Base-by-base conservation (phyloP, 2,329 filamentous ascomycete species). In the Trichophyton benhamiae region DNA sequence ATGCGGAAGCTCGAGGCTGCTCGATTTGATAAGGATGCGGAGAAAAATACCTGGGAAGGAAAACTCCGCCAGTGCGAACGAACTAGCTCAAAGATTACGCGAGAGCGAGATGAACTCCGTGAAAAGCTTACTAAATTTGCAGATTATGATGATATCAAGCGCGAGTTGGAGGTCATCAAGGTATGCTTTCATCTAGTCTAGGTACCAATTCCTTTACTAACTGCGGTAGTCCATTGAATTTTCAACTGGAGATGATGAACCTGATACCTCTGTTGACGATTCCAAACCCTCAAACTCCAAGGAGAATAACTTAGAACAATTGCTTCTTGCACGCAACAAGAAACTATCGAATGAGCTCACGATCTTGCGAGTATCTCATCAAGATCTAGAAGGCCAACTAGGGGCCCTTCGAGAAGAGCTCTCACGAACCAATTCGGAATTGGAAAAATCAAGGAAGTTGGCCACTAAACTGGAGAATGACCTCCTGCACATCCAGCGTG, bases 91-190 rank as follows among this genome's bases (percentile, higher is more conserved):
- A 82, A 87, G 62, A 76, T 95, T 17, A 87, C 86, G 68, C 84
- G 88, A 36, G 94, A 97, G 71, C 86, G 89, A 65, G 91, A 96
- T 63, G 79, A 81, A 27, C 78, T 97, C 61, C 89, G 87, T 70
- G 78, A 80, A 42, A 96, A 94, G 75, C 83, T 97, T 2, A 85
- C 90, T 65, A 95, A 88, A 71, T 95, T 89, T 85, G 84, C 84
- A 66, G 94, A 99, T 72, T 99, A 99, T 72, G 91, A 97, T 38
- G 92, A 97, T 63, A 84, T 99, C 57, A 96, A 94, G 75, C 89
- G 95, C 66, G 95, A 99, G 74, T 81, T 99, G 2, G 92, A 97
- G 69, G 91, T 97, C 64, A 83, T 99, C 63, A 96, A 96, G 72
- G 82, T 82, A 70, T 62, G 70, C 66, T 38, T 15, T 46, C 20